Conservation (phyloP, 805 yeast species). For the Tetrapisispora namnaoensis region DNA sequence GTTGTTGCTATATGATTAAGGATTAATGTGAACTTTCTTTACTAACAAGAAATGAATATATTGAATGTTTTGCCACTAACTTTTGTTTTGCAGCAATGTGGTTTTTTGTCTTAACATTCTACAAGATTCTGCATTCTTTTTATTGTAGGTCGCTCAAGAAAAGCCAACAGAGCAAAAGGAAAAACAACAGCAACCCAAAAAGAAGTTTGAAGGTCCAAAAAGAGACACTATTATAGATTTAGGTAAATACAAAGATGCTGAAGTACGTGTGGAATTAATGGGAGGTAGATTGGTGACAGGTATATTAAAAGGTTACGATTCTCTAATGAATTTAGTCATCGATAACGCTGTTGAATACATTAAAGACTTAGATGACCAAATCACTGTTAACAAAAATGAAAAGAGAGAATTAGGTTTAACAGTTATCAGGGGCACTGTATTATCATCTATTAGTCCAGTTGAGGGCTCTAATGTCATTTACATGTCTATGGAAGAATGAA, state of each 20-base stretch:
- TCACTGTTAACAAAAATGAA: slow-evolving; percentile 37
- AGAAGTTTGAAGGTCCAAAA: slow-evolving; percentile 62
- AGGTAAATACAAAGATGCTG: slow-evolving; percentile 61
- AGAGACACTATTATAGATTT: slow-evolving; percentile 84
- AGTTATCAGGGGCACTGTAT: slow-evolving; percentile 76
- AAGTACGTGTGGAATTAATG: slow-evolving; percentile 65
- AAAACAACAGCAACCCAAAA: slow-evolving; percentile 23
- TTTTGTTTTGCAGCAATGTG: background rate
- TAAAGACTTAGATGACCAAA: slow-evolving; percentile 55
- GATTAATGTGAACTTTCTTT: too few species aligned
- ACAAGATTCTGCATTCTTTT: too few species aligned
- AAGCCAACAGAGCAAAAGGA: slow-evolving; percentile 9
- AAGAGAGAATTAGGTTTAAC: slow-evolving; percentile 68
- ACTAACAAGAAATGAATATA: background rate
- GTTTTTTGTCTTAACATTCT: too few species aligned
- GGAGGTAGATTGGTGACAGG: slow-evolving; percentile 87
- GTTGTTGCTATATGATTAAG: too few species aligned
- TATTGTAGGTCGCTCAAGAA: background rate
- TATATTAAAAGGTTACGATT: slow-evolving; percentile 71
- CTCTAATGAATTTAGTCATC: slow-evolving; percentile 67
- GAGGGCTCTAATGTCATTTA: slow-evolving; percentile 28
- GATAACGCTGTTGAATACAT: slow-evolving; percentile 58
- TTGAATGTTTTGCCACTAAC: background rate
- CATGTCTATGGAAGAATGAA: slow-evolving; percentile 12
- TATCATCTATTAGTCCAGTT: slow-evolving; percentile 36